Evolutionary conservation across 169 alveolate genomes (phyloP), one percentile per base, ranked within the genome.

Genomic region (Cyclospora cayetanensis): DNA sequence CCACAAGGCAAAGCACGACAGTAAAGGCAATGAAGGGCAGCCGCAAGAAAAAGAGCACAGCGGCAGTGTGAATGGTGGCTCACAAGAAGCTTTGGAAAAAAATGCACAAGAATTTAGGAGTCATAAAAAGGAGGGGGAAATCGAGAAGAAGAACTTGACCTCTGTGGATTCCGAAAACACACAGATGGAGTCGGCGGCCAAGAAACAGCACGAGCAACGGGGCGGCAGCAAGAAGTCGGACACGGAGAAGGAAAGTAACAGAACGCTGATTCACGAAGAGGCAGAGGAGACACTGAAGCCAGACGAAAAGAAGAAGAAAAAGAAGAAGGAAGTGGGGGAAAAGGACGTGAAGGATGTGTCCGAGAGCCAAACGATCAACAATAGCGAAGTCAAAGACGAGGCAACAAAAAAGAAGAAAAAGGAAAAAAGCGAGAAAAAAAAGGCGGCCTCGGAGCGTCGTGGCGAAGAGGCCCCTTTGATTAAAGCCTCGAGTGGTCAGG

Each of bases 1-100:
- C 46, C 66, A 80, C 22, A 80, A 80, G 55, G 22, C 89, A 50
- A 80, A 80, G 15, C 89, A 52, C 74, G n/a, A n/a, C n/a, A 20
- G 55, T 66, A 76, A 76, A 31, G 89, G 52, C 27, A 80, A 80
- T 34, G 37, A 22, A 50, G 25, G 50, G 55, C 74, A 34, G 74
- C 37, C 89, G n/a, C n/a, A 50, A 18, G 74, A 31, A 50, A 29
- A 80, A 5, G 15, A 4, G 25, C 29, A 46, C 60, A 15, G 60
- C 60, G 15, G n/a, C 7, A 46, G 60, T 11, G n/a, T n/a, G n/a
- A 7, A 46, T 46, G 60, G 15, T 11, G 60, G 15, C 15, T 46
- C 60, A 11, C 60, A 46, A 46, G 60, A 15, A 11, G 60, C n/a
- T 7, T 46, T 15, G 7, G 60, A 46, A 7, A 15, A 46, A 46